Percentiles rank a stretch among this genome's conserved stretches.
phyloP scores from a whole-genome alignment of 306 rosid genomes.

The barrel medic (Medicago truncatula) region DNA sequence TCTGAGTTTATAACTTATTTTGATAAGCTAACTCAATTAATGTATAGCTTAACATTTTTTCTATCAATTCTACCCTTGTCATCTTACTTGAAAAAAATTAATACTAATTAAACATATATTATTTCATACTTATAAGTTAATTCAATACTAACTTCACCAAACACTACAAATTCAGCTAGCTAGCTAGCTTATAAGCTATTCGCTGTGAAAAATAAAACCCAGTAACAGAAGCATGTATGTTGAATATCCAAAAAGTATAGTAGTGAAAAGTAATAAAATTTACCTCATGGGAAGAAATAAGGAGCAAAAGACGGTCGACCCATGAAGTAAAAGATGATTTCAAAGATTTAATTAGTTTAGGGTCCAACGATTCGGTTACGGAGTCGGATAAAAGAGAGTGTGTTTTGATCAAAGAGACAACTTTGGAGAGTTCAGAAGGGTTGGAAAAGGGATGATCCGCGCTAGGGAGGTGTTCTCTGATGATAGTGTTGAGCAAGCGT shows the following conservation, averaged over 20 bases:
- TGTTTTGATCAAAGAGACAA: conserved; percentile 56
- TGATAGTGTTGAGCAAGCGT: conserved; percentile 63
- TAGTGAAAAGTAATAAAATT: neutral
- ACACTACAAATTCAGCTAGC: too few relatives aligned
- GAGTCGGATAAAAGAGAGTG: conserved; percentile 72
- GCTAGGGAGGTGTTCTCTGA: conserved; percentile 63
- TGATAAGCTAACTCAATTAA: too few relatives aligned
- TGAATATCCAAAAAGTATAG: conserved; percentile 22
- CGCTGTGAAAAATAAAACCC: too few relatives aligned
- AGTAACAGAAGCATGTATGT: too few relatives aligned
- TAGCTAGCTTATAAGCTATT: too few relatives aligned
- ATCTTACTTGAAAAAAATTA: too few relatives aligned
- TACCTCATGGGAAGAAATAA: conserved; percentile 64
- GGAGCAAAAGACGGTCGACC: conserved; percentile 63
- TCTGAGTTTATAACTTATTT: too few relatives aligned
- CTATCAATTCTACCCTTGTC: too few relatives aligned
- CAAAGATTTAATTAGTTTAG: conserved; percentile 55
- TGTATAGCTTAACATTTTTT: too few relatives aligned
- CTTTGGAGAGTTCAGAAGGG: conserved; percentile 55
- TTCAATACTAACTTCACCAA: too few relatives aligned
- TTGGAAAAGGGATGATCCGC: conserved; percentile 45
- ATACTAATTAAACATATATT: too few relatives aligned
- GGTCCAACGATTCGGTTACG: conserved; percentile 40
- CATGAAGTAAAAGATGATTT: conserved; percentile 74
- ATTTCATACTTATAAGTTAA: too few relatives aligned